Percentiles rank a stretch among this genome's conserved stretches.
These are phyloP conservation scores for Dipteronia dyeriana DNA, from an alignment of 345 rosid species.

Conservation along the genomic window DNA sequence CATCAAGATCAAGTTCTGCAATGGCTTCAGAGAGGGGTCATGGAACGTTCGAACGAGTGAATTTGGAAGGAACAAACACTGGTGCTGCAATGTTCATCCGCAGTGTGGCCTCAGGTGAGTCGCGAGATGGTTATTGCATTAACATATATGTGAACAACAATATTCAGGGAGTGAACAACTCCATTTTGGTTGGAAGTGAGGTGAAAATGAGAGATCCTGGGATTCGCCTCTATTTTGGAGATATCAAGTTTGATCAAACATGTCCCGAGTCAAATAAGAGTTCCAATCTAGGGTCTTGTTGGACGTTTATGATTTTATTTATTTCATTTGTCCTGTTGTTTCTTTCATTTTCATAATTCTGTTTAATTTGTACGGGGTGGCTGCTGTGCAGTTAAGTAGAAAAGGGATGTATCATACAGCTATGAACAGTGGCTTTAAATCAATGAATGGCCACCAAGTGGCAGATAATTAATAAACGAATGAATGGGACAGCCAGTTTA, in stretches of 20 bases:
- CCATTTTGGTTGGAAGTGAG: slow-evolving; percentile 40
- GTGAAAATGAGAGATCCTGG: slow-evolving; percentile 46
- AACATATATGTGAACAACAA: slow-evolving; percentile 56
- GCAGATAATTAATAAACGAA: too few relatives aligned
- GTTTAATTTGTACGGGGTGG: too few relatives aligned
- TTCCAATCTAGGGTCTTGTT: not conserved
- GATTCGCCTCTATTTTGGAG: slow-evolving; percentile 25
- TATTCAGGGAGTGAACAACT: slow-evolving; percentile 48
- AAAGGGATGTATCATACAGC: too few relatives aligned
- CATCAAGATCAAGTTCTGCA: not conserved
- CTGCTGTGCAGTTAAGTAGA: too few relatives aligned
- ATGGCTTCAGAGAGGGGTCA: slow-evolving; percentile 26
- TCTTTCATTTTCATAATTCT: not conserved
- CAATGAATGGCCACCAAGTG: too few relatives aligned
- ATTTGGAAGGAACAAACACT: slow-evolving; percentile 53
- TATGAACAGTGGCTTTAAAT: too few relatives aligned
- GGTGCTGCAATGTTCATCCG: slow-evolving; percentile 62
- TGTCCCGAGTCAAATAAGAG: not conserved
- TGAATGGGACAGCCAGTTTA: too few relatives aligned
- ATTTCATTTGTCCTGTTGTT: slow-evolving; percentile 1
- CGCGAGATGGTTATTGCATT: slow-evolving; percentile 35
- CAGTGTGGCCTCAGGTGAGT: slow-evolving; percentile 33
- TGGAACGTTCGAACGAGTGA: slow-evolving; percentile 26
- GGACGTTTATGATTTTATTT: not conserved
- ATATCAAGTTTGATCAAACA: not conserved